These are phyloP conservation scores for Phytophthora hybrid DNA, from an alignment of 352 stramenopile species.

Conservation along the genomic window DNA sequence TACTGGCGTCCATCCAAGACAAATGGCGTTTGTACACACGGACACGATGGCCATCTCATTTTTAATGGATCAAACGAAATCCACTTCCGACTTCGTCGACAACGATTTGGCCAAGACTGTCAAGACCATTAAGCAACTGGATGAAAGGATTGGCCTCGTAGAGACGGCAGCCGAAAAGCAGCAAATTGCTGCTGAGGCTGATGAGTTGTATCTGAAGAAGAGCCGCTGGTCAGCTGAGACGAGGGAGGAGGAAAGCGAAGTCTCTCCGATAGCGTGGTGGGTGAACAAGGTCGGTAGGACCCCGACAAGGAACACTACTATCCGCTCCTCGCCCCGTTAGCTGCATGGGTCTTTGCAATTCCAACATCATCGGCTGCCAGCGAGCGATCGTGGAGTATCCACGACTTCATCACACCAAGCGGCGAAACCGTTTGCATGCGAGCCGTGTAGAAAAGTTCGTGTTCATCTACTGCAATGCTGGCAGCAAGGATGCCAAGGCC, in stretches of 20 bases:
- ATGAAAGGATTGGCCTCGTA: too few relatives aligned
- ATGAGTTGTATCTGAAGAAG: constrained; percentile 8
- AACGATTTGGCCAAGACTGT: too few relatives aligned
- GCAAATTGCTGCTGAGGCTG: constrained; percentile 1
- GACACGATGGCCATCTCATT: too few relatives aligned
- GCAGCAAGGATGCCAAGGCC: constrained; percentile 10
- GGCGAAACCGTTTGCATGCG: constrained; percentile 2
- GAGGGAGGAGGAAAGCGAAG: not conserved
- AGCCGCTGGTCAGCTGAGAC: constrained; percentile 7
- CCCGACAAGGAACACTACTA: not conserved
- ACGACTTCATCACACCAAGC: constrained; percentile 22
- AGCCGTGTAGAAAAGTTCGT: not conserved
- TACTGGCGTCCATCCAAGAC: too few relatives aligned
- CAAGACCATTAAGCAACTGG: too few relatives aligned
- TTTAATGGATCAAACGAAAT: too few relatives aligned
- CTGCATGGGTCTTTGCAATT: constrained; percentile 2
- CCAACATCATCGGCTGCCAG: not conserved
- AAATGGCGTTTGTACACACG: too few relatives aligned
- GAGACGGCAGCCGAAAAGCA: not conserved
- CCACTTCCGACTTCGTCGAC: too few relatives aligned
- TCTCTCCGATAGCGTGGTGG: constrained; percentile 8
- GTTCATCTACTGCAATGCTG: constrained; percentile 20
- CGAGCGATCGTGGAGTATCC: constrained; percentile 22
- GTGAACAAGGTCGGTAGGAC: not conserved
- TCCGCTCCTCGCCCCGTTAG: constrained; percentile 9